Base-by-base conservation (phyloP, 805 yeast genomes). In the Candida rishiriensis region DNA sequence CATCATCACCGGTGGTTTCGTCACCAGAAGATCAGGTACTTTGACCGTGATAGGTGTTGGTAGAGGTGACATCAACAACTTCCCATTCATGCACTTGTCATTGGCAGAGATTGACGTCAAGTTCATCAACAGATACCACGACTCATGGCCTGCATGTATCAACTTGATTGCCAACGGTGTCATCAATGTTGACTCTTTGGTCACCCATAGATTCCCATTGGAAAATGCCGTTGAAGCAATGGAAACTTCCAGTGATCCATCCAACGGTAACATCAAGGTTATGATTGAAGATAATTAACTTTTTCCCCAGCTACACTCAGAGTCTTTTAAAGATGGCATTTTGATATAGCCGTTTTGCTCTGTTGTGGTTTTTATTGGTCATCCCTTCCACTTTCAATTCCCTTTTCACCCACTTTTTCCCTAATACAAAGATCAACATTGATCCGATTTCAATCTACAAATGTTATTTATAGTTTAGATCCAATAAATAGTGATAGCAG, bases 111-210 rank as follows among this genome's bases (percentile, higher is more conserved):
- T 75, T 53, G 74, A 72, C 41, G 64, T 76, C 51, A 72, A 66
- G 56, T 74, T 72, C 49, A 72, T 75, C 57, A 76, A 75, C 66
- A 67, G 82, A 51, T 77, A 77, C 59, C 71, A 73, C 45, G 76
- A 73, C 53, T 69, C 79, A 16, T 77, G 81, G 80, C 81, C 81
- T 15, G 66, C 76, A n/a, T 76, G 71, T 11, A 76, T 77, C 49
- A 69, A 73, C 29, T 59, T 77, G 48, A 64, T 77, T 46, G 60
- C 68, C 39, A 70, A 69, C 41, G 72, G 72, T 15, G 64, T 70
- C 14, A 59, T 74, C 40, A 64, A 73, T 40, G 74, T 73, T 29
- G 70, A 69, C 52, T 51, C 60, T n/a, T 61, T 77, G 39, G 75
- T 77, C 35, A 75, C 81, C 2, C 80, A 76, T 59, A 62, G 65